Percentiles rank a stretch among this genome's conserved stretches.
phyloP scores from a whole-genome alignment of 2,329 filamentous ascomycete species.

The Fusarium lyarnte region DNA sequence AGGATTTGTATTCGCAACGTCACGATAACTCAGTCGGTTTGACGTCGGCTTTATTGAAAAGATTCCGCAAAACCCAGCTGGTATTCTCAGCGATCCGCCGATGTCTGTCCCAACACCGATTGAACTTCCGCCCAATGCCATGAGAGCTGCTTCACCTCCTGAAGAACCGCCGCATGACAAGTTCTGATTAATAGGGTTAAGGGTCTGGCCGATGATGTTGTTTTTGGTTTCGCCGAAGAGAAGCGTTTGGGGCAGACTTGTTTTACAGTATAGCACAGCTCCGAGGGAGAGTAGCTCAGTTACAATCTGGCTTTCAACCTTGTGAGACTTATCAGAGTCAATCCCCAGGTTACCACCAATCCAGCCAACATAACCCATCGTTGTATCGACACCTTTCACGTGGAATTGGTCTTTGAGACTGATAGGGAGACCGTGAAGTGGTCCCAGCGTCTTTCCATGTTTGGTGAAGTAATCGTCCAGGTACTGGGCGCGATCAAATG shows the following conservation, averaged over 20 bases:
- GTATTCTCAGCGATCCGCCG: constrained; percentile 47
- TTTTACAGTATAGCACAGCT: constrained; percentile 41
- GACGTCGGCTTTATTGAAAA: constrained; percentile 35
- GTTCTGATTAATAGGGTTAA: constrained; percentile 48
- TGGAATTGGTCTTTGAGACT: constrained; percentile 68
- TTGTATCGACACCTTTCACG: constrained; percentile 61
- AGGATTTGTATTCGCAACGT: constrained; percentile 42
- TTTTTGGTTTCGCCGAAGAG: constrained; percentile 46
- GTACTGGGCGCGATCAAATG: constrained; percentile 15
- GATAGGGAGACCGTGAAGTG: constrained; percentile 38
- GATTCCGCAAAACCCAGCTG: constrained; percentile 42
- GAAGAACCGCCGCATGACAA: constrained; percentile 49
- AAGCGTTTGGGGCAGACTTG: constrained; percentile 37
- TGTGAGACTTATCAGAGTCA: background rate
- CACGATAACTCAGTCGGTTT: constrained; percentile 28
- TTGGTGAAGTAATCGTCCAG: constrained; percentile 18
- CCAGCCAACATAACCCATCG: constrained; percentile 51
- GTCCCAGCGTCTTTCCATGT: constrained; percentile 17
- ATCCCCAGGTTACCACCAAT: constrained; percentile 28
- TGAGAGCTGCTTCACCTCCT: constrained; percentile 49
- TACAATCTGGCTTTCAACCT: constrained; percentile 33
- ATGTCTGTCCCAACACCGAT: constrained; percentile 52
- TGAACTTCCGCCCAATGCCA: constrained; percentile 46
- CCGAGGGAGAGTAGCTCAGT: constrained; percentile 32
- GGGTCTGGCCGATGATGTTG: constrained; percentile 48